Evolutionary conservation across 176 grass and related monocot species (phyloP), one percentile per base, ranked within the genome.

Genomic region (Cenchrus fungigraminus): DNA sequence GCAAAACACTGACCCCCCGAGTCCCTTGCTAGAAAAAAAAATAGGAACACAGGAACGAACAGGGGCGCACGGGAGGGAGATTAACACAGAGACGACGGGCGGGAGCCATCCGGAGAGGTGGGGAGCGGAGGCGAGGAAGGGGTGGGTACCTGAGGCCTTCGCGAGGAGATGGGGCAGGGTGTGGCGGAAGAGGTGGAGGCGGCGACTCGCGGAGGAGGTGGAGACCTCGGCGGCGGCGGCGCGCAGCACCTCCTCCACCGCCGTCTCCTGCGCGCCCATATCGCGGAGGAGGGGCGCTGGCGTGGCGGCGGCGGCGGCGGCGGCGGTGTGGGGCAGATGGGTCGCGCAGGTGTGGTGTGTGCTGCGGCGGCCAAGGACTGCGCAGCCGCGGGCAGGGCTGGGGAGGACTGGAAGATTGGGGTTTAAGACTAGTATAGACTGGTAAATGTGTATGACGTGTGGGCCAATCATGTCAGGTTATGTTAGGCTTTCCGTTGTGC

Each of bases 111-210:
- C 78, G 58, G 40, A 47, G 3, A 28, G 10, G 54, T 40, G 65
- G 12, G 8, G 47, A 58, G 49, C n/a, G 25, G 28, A 71, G 55
- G 10, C 15, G 63, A 68, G 19, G 83, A 47, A 6, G 47, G 66
- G 46, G 28, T 8, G 1, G n/a, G 16, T 86, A 86, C 88, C 79
- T 86, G 67, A 60, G 60, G 77, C 65, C 43, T 82, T 88, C 66
- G 87, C 77, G 42, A 98, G 16, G 10, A 92, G 64, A 51, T 65
- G 89, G 6, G 74, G 89, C 46, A 98, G 90, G 42, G 84, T 89
- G 16, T 87, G 80, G 64, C 87, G 86, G 73, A 98, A 98, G 83
- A 98, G 87, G 86, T 68, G 81, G 87, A 95, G 77, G 43, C 96
- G 96, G 76, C 76, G 85, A 93, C 83, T 98, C 15, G 71, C 91